These are phyloP conservation scores for Cryptococcus sp. DNA, from an alignment of 1,284 basidiomycete genomes.

Conservation along the genomic window DNA sequence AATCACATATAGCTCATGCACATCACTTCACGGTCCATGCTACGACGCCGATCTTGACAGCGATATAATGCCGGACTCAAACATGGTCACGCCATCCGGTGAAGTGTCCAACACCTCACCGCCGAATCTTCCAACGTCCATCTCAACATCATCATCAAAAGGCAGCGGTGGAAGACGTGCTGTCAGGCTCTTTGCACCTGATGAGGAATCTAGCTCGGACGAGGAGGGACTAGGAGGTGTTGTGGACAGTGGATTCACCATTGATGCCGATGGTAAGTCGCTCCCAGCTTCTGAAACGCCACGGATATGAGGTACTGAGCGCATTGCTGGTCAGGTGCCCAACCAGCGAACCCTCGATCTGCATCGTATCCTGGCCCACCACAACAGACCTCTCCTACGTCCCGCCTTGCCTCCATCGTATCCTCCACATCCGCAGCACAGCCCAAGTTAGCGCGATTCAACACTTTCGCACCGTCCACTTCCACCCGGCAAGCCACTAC, in stretches of 20 bases:
- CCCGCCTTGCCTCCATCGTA: conserved; percentile 16
- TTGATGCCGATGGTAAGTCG: conserved; percentile 11
- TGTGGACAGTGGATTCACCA: background rate
- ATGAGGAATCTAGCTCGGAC: conserved; percentile 21
- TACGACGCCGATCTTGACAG: no score
- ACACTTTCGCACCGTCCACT: conserved; percentile 11
- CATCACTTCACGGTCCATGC: no score
- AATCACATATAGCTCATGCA: no score
- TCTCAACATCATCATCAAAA: conserved; percentile 7
- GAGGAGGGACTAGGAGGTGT: conserved; percentile 12
- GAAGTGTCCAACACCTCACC: no score
- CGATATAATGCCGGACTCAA: no score
- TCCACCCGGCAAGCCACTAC: conserved; percentile 7
- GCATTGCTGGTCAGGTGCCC: conserved; percentile 1
- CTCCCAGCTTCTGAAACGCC: background rate
- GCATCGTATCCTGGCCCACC: conserved; percentile 18
- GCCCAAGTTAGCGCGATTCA: conserved; percentile 17
- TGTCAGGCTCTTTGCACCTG: conserved; percentile 18
- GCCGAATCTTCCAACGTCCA: background rate
- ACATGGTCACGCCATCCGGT: no score
- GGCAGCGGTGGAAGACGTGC: conserved; percentile 7
- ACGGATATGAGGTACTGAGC: background rate
- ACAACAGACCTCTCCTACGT: conserved; percentile 17
- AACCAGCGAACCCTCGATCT: conserved; percentile 14
- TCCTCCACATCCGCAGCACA: conserved; percentile 20